These are phyloP conservation scores for Priceomyces medius DNA, from an alignment of 805 yeast genomes.

Conservation along the genomic window DNA sequence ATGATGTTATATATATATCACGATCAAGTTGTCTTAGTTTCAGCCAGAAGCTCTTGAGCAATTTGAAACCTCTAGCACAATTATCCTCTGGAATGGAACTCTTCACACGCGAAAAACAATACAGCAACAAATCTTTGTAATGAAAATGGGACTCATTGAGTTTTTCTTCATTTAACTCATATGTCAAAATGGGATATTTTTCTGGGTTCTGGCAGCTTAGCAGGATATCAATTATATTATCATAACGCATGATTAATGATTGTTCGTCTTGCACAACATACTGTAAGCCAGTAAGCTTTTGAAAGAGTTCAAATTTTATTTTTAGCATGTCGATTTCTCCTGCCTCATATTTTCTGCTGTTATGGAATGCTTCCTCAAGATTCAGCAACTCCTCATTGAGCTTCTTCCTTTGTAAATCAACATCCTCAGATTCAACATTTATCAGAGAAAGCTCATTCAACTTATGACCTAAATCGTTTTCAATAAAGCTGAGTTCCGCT, in stretches of 20 bases:
- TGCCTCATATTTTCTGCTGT: constrained; percentile 17
- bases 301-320: constrained; percentile 23
- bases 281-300: constrained; percentile 23
- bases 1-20: constrained; percentile 28
- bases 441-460: constrained; percentile 9
- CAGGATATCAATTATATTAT: constrained; percentile 10
- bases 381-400: constrained; percentile 12
- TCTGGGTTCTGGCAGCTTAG: constrained; percentile 10
- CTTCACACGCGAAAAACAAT: too few relatives aligned
- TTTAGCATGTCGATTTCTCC: constrained; percentile 21
- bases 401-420: constrained; percentile 7
- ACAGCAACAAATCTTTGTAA: background rate
- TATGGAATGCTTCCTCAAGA: constrained; percentile 11
- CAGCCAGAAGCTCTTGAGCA: constrained; percentile 19
- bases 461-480: constrained; percentile 12
- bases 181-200: background rate
- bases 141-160: background rate
- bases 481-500: constrained; percentile 14
- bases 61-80: too few relatives aligned
- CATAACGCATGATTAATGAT: constrained; percentile 13
- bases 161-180: background rate
- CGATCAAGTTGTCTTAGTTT: constrained; percentile 21
- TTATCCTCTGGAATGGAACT: too few relatives aligned
- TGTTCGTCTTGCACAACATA: constrained; percentile 13
- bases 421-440: constrained; percentile 11